phyloP scores from a whole-genome alignment of 2,329 filamentous ascomycete genomes.

The Colletotrichum orbiculare region DNA sequence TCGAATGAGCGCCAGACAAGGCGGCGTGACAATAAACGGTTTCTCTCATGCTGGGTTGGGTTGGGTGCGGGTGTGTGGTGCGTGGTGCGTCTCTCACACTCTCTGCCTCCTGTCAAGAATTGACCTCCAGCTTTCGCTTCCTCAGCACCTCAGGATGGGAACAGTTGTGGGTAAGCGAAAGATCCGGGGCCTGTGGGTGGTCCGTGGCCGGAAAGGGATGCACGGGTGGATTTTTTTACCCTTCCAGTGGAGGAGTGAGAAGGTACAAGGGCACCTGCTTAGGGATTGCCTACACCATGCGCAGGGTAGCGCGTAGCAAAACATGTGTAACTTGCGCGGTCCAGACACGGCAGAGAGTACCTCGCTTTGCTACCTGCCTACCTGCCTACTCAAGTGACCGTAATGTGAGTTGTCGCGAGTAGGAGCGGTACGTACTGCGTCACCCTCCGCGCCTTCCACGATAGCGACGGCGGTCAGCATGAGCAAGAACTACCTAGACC shows the following conservation, averaged over 20 bases:
- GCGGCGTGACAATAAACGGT: slow-evolving; percentile 40
- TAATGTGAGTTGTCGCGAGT: background rate
- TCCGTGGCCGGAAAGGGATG: slow-evolving; percentile 32
- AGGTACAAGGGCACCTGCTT: slow-evolving; percentile 28
- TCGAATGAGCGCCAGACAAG: slow-evolving; percentile 38
- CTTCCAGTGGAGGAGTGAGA: slow-evolving; percentile 8
- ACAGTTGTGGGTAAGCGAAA: slow-evolving; percentile 37
- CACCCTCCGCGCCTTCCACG: slow-evolving; percentile 21
- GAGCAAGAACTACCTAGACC: background rate
- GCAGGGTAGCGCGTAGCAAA: slow-evolving; percentile 6
- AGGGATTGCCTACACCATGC: slow-evolving; percentile 5
- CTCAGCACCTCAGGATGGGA: slow-evolving; percentile 33
- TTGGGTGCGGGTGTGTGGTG: slow-evolving; percentile 30
- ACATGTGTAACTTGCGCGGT: background rate
- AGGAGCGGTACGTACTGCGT: slow-evolving; percentile 26
- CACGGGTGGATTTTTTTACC: slow-evolving; percentile 28
- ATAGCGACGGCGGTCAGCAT: background rate
- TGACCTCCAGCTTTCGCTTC: slow-evolving; percentile 38
- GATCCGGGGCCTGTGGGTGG: slow-evolving; percentile 21
- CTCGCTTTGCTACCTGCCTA: too few species aligned
- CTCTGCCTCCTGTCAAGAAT: slow-evolving; percentile 34
- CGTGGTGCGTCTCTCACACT: slow-evolving; percentile 28
- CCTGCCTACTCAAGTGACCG: too few species aligned
- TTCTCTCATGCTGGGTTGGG: slow-evolving; percentile 39
- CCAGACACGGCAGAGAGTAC: too few species aligned